Base-by-base conservation (phyloP, 1,139 yeast species). In the Arxiozyma slooffiae region DNA sequence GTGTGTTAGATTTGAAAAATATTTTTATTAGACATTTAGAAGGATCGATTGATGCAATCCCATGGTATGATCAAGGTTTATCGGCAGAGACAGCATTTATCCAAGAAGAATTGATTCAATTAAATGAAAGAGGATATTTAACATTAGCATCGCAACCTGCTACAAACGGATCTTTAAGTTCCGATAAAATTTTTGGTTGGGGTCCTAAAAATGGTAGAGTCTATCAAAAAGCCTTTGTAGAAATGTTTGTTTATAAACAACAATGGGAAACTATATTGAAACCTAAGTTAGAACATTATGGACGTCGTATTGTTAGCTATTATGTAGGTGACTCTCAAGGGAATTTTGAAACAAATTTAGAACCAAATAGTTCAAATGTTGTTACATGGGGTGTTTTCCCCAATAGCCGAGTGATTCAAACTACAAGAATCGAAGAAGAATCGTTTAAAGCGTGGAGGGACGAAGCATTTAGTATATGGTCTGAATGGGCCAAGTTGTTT, bases 141-240 rank as follows among this genome's bases (percentile, higher is more conserved):
- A n/a, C n/a, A n/a, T n/a, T 92, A 51, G 90, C 97, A 0, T 90
- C 97, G 0, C 99, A 92, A 68, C 99, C 99, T 1, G 94, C 97
- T 0, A 80, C 86, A 1, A 86, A 87, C 60, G 85, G 88, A 38
- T 76, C 83, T 45, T 76, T 75, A 43, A 85, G 96, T 11, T 74
- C 79, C 6, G 97, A 92, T 69, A 82, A 81, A 57, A 85, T 90
- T 46, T 85, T 90, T 67, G 99, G 99, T 1, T 92, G 95, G 88
- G 99, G 98, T 46, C 97, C 98, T 17, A 77, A 78, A 47, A 81
- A 84, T 60, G 98, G 98, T 1, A 78, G 79, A 56, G 89, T 92
- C 26, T 92, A 86, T 68, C 98, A 92, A 67, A 90, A 92, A 67
- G 88, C 96, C 37, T 90, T 89, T 68, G 86, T 92, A 50, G 98